Conservation (phyloP, 176 grass and related monocot species). For the Dactylis glomerata region DNA sequence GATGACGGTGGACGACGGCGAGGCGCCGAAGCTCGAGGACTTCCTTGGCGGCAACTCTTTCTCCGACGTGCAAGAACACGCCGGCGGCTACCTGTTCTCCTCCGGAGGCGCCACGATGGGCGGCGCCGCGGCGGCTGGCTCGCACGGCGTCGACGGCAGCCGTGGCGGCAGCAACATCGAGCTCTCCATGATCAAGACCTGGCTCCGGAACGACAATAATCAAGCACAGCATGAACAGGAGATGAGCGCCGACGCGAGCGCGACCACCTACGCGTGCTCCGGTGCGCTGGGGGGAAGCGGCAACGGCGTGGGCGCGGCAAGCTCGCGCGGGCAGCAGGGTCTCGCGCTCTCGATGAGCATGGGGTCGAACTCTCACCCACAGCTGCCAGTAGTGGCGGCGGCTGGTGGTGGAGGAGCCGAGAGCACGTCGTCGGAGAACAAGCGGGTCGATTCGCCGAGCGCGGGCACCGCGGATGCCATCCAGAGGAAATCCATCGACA, state of each 20-base stretch:
- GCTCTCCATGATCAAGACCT: conserved; percentile 91
- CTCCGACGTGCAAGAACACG: conserved; percentile 67
- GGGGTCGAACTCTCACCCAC: conserved; percentile 47
- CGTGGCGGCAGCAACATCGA: conserved; percentile 70
- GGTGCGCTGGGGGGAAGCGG: conserved; percentile 31
- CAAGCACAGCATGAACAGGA: conserved; percentile 34
- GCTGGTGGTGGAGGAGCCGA: conserved; percentile 25
- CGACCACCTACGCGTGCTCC: conserved; percentile 49
- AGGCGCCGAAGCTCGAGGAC: conserved; percentile 87
- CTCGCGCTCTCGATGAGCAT: conserved; percentile 96
- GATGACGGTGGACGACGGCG: conserved; percentile 45
- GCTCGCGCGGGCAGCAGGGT: conserved; percentile 58
- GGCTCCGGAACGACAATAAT: conserved; percentile 72
- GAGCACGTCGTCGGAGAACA: conserved; percentile 69
- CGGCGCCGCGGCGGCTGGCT: neutral
- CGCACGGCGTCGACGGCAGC: conserved; percentile 11
- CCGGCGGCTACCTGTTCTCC: conserved; percentile 53
- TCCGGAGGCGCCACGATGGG: conserved; percentile 39
- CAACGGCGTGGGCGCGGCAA: conserved; percentile 11
- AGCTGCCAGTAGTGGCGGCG: neutral
- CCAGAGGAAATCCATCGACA: conserved; percentile 77
- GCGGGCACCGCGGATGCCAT: conserved; percentile 37
- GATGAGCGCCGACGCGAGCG: conserved; percentile 64
- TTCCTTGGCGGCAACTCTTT: conserved; percentile 95
- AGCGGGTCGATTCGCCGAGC: conserved; percentile 61